Percentiles rank a stretch among this genome's conserved stretches.
These are phyloP conservation scores for Coniosporium tulheliwenetii DNA, from an alignment of 2,329 filamentous ascomycete species.

Conservation along the genomic window DNA sequence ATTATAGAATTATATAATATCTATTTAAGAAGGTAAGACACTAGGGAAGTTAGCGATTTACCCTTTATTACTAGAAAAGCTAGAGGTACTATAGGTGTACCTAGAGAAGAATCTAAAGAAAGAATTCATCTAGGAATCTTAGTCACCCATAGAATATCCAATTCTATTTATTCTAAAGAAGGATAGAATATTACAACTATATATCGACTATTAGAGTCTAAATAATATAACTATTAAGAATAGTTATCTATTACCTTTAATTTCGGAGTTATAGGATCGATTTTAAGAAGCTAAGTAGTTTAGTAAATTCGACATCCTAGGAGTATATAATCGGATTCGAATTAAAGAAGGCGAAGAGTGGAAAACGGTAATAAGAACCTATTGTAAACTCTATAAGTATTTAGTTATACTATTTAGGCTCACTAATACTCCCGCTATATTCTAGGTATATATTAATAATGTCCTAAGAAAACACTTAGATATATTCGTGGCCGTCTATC, in stretches of 20 bases:
- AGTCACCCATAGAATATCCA: neutral
- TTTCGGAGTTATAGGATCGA: constrained; percentile 8
- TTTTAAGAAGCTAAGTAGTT: constrained; percentile 7
- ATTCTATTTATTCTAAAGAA: constrained; percentile 12
- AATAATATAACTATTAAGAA: constrained; percentile 15
- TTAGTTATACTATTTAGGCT: constrained; percentile 14
- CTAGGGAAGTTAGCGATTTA: neutral
- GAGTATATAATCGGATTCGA: constrained; percentile 15
- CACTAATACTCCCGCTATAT: constrained; percentile 1
- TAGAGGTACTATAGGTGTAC: too few species aligned
- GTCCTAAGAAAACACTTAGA: constrained; percentile 8
- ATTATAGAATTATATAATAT: too few species aligned
- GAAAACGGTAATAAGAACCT: constrained; percentile 17
- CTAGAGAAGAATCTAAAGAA: too few species aligned
- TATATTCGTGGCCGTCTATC: constrained; percentile 3
- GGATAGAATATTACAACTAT: constrained; percentile 6
- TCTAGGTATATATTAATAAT: constrained; percentile 8
- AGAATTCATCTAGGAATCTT: too few species aligned
- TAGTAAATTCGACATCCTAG: constrained; percentile 9
- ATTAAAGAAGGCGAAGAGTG: constrained; percentile 18
- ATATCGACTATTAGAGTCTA: constrained; percentile 10
- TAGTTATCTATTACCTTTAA: constrained; percentile 10
- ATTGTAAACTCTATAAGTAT: constrained; percentile 18
- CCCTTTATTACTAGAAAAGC: neutral
- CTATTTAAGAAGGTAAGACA: too few species aligned